Base-by-base conservation (phyloP, 345 rosid species). In the Eucalyptus regnans region DNA sequence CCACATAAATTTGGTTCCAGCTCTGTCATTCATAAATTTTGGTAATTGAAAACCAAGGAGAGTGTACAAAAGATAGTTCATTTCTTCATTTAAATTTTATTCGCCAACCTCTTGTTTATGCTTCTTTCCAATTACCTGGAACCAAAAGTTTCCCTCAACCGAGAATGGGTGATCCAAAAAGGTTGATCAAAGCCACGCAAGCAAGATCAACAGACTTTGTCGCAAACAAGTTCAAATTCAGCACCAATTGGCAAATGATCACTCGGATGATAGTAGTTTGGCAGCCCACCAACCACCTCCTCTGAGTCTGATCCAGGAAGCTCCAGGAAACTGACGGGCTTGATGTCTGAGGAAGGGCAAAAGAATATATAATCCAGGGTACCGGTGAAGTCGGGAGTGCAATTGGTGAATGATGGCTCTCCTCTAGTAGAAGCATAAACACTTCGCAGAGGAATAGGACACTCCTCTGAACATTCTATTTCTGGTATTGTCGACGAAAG, bases 221-320 rank as follows among this genome's bases (percentile, higher is more conserved):
- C 27, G 15, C 48, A 41, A 76, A 41, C 48, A 25, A 98, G 90
- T 92, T 94, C 95, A 91, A 97, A 97, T 91, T 95, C 97, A 29
- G 97, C 97, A 66, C 99, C 99, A 50, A 98, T 94, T 3, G 99
- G 99, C 88, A 98, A 89, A 94, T 98, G 99, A 90, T 98, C 99
- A 66, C 99, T 98, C 12, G 99, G 99, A 92, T 98, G 98, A 91
- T 91, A 89, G 88, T 92, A 66, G 92, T 98, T 98, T 6, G 99
- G 99, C 88, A 98, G 90, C 86, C 96, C 93, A 66, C 97, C 97
- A 1, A 84, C 83, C 89, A 97, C 95, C 90, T 95, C 94, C 22
- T 95, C 92, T 0, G 97, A 93, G 44, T 94, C 95, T 23, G 87
- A 88, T 27, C 92, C 94, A 13, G 97, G 96, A 86, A 97, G 96